phyloP scores from a whole-genome alignment of 768 basidiomycete species.

The Fomitopsis serialis region DNA sequence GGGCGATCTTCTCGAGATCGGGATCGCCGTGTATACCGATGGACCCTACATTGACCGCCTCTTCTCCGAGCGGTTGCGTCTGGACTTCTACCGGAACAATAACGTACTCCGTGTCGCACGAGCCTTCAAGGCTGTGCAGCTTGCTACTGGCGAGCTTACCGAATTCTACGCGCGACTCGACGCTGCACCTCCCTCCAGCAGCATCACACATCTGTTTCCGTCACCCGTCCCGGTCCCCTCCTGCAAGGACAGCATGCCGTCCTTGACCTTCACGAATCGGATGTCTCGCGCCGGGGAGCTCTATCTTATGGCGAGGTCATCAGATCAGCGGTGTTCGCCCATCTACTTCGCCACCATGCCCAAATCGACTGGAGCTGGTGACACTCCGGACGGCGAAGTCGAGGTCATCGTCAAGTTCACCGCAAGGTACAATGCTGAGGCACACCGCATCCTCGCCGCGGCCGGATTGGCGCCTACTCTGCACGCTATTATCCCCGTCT shows the following conservation, averaged over 20 bases:
- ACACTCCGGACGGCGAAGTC: background rate
- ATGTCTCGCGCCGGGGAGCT: background rate
- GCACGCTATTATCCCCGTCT: background rate
- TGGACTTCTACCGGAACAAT: background rate
- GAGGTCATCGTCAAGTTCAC: constrained; percentile 15
- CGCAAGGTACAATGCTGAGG: constrained; percentile 1
- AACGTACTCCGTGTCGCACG: background rate
- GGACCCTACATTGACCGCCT: background rate
- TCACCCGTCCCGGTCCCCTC: background rate
- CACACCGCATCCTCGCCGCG: constrained; percentile 7
- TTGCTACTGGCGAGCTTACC: background rate
- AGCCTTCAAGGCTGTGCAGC: background rate
- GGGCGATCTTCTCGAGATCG: background rate
- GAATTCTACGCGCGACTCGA: background rate
- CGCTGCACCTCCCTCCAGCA: background rate
- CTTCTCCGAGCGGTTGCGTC: background rate
- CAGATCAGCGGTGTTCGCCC: background rate
- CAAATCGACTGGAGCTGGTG: background rate
- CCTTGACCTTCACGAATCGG: background rate
- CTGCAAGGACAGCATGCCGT: background rate
- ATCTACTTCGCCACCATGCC: background rate
- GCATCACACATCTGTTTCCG: background rate
- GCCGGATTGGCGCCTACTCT: constrained; percentile 6
- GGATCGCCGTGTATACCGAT: background rate
- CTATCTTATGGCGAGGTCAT: background rate